Conservation (phyloP, 306 rosid species). For the Lupinus albus region DNA sequence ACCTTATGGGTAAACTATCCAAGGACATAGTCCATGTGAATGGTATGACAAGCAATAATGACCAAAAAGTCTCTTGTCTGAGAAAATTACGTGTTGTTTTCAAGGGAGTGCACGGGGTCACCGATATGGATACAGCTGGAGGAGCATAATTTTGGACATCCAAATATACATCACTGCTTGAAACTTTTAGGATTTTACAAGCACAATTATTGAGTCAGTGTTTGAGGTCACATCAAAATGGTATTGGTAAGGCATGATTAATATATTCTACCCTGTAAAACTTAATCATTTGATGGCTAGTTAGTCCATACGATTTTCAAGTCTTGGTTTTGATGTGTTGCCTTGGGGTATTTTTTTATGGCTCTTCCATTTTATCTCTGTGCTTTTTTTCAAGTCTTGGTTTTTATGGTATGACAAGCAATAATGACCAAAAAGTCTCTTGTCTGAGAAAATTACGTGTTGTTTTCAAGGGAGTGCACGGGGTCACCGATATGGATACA, state of each 20-base stretch:
- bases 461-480: conserved; percentile 81
- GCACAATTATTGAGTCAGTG: conserved; percentile 1
- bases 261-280: conserved; percentile 38
- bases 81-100: conserved; percentile 77
- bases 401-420: conserved; percentile 63
- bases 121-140: conserved; percentile 90
- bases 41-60: conserved; percentile 62
- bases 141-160: conserved; percentile 59
- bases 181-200: conserved; percentile 12
- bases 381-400: too few species aligned
- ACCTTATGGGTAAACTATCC: conserved; percentile 70
- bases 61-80: conserved; percentile 60
- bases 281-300: neutral
- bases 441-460: conserved; percentile 73
- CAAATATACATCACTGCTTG: conserved; percentile 35
- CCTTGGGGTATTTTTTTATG: neutral
- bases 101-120: conserved; percentile 80
- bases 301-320: neutral
- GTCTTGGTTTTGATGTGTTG: neutral
- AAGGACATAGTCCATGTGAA: conserved; percentile 76
- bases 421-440: conserved; percentile 61
- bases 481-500: conserved; percentile 84
- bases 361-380: neutral
- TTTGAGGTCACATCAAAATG: conserved; percentile 16
- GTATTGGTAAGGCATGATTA: conserved; percentile 43